These are phyloP conservation scores for Platismatia glauca DNA, from an alignment of 495 filamentous ascomycete species.

Conservation along the genomic window DNA sequence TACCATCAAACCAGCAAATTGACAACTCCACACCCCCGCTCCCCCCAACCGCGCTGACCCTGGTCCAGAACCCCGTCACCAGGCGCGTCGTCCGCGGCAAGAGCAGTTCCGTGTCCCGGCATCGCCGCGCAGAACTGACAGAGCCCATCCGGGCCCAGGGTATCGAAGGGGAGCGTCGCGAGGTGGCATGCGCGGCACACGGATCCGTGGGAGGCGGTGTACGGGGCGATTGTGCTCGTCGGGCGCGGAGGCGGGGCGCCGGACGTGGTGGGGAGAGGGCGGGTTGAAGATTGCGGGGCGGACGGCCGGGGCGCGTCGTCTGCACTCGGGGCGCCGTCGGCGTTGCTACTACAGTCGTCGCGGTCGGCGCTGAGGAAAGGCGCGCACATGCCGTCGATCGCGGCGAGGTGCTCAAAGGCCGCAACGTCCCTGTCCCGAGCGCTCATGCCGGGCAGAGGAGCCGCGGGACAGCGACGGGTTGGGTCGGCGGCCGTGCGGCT, in stretches of 20 bases:
- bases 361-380: not conserved
- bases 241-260: not conserved
- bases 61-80: not conserved
- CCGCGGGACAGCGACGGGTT: not conserved
- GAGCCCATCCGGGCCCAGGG: not conserved
- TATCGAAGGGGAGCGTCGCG: not conserved
- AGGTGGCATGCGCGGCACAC: not conserved
- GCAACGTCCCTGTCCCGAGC: not conserved
- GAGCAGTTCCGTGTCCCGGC: too few relatives aligned
- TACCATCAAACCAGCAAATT: not conserved
- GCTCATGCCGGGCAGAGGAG: not conserved
- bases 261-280: not conserved
- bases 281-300: not conserved
- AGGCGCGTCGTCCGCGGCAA: too few relatives aligned
- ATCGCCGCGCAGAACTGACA: not conserved
- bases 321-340: too few relatives aligned
- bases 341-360: too few relatives aligned
- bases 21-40: not conserved
- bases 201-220: not conserved
- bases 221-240: too few relatives aligned
- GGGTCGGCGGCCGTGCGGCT: not conserved
- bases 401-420: not conserved
- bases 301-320: not conserved
- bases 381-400: not conserved
- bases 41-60: not conserved